Evolutionary conservation across 257 asterid genomes (phyloP).

Genomic region (Gentiana straminea): DNA sequence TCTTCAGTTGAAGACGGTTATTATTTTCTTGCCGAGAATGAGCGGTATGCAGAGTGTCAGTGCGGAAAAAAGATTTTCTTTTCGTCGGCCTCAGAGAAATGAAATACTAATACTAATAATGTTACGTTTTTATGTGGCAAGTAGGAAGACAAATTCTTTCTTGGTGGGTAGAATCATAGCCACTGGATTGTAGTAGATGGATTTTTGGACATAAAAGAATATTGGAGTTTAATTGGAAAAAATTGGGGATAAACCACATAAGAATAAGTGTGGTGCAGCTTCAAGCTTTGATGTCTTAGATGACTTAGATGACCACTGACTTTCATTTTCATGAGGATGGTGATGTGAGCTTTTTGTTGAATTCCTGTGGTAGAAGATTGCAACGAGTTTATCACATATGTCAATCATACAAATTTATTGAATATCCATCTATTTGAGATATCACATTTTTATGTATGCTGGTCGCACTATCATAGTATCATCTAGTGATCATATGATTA

Average conservation of each 20-base stretch:
- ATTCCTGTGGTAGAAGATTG: constrained; percentile 1
- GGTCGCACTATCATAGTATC: too few species aligned
- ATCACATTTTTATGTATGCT: too few species aligned
- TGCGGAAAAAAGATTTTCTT: neutral
- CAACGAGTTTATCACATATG: neutral
- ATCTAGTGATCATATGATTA: too few species aligned
- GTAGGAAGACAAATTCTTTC: constrained; percentile 15
- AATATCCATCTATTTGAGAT: too few species aligned
- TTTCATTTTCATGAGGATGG: neutral
- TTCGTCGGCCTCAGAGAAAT: constrained; percentile 12
- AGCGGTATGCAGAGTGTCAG: constrained; percentile 2
- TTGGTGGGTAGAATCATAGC: constrained; percentile 27
- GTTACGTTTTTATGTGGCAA: constrained; percentile 24
- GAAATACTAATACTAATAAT: neutral
- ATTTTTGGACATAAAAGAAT: constrained; percentile 13
- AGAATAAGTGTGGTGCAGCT: constrained; percentile 42
- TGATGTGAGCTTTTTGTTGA: neutral
- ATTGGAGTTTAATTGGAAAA: constrained; percentile 12
- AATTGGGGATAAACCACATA: constrained; percentile 31
- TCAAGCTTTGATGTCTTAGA: constrained; percentile 17
- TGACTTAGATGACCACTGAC: neutral
- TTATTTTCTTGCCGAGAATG: constrained; percentile 3
- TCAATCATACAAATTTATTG: too few species aligned
- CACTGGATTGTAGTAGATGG: constrained; percentile 44
- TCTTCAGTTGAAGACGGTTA: constrained; percentile 14